Evolutionary conservation across 352 stramenopile species (phyloP).

Genomic region (Globisporangium acanthophoron): DNA sequence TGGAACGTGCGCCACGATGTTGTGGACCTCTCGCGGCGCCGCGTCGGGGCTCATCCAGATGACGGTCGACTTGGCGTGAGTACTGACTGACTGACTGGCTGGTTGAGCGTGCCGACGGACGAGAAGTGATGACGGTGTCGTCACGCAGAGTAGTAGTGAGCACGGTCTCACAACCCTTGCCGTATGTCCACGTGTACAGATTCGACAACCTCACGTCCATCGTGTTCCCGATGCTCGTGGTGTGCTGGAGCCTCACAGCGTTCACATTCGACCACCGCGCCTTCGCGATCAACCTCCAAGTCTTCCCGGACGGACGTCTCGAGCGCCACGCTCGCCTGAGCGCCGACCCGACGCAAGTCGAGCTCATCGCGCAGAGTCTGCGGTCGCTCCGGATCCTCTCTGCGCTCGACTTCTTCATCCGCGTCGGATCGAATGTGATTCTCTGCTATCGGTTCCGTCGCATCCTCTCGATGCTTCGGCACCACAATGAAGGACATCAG

Average conservation of each 20-base stretch:
- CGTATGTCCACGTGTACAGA: slow-evolving; percentile 5
- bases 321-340: slow-evolving; percentile 14
- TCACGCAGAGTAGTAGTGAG: background rate
- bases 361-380: slow-evolving; percentile 21
- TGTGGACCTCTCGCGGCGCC: slow-evolving; percentile 9
- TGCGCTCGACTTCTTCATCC: slow-evolving; percentile 19
- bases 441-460: slow-evolving; percentile 18
- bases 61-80: slow-evolving; percentile 27
- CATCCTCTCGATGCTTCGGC: slow-evolving; percentile 2
- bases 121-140: background rate
- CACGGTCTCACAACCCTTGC: background rate
- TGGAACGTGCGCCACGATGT: slow-evolving; percentile 10
- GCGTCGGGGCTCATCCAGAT: slow-evolving; percentile 9
- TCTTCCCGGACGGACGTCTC: slow-evolving; percentile 18
- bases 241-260: slow-evolving; percentile 18
- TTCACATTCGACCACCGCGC: slow-evolving; percentile 24
- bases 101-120: no score
- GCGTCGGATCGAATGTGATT: slow-evolving; percentile 20
- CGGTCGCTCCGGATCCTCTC: slow-evolving; percentile 30
- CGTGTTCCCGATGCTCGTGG: slow-evolving; percentile 21
- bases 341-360: slow-evolving; percentile 19
- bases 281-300: slow-evolving; percentile 17
- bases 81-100: background rate
- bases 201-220: slow-evolving; percentile 30
- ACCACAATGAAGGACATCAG: background rate